Evolutionary conservation across 192 early-diverging fungal species (phyloP).

Genomic region (Rhizophagus clarus): DNA sequence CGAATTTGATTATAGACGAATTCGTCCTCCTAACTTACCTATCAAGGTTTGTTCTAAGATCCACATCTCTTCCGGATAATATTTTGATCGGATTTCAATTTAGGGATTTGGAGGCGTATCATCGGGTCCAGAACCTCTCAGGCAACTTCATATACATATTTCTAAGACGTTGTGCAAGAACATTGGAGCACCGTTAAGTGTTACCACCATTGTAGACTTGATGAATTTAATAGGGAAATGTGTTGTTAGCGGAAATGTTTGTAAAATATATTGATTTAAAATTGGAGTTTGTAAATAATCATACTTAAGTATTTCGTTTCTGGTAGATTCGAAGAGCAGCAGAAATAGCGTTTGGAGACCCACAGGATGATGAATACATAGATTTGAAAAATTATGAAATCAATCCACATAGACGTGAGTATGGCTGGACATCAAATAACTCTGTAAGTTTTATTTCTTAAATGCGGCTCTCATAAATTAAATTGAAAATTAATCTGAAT

Average conservation of each 20-base stretch:
- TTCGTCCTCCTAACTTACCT: slow-evolving; percentile 37
- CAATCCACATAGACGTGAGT: slow-evolving; percentile 49
- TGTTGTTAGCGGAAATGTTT: slow-evolving; percentile 51
- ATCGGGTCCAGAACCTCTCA: slow-evolving; percentile 44
- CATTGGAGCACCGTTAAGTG: slow-evolving; percentile 35
- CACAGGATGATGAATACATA: slow-evolving; percentile 45
- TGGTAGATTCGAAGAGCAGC: slow-evolving; percentile 45
- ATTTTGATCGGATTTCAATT: neutral
- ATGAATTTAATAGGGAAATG: slow-evolving; percentile 58
- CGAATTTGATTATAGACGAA: slow-evolving; percentile 41
- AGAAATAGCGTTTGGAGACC: slow-evolving; percentile 54
- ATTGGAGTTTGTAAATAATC: too few relatives aligned
- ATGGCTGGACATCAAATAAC: slow-evolving; percentile 56
- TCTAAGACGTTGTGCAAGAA: slow-evolving; percentile 31
- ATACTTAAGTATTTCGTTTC: too few relatives aligned
- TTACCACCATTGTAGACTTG: slow-evolving; percentile 48
- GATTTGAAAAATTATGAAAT: slow-evolving; percentile 51
- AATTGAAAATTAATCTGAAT: too few relatives aligned
- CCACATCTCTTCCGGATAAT: too few relatives aligned
- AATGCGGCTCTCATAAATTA: neutral
- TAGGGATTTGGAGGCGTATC: slow-evolving; percentile 49
- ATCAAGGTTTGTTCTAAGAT: slow-evolving; percentile 31
- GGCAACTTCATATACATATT: slow-evolving; percentile 40
- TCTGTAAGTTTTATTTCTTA: slow-evolving; percentile 31
- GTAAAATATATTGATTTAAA: neutral